A percentile compares a stretch with the other conserved stretches of the same genome.
phyloP scores from a whole-genome alignment of 2,329 filamentous ascomycete genomes.

The Orbilia oligospora region DNA sequence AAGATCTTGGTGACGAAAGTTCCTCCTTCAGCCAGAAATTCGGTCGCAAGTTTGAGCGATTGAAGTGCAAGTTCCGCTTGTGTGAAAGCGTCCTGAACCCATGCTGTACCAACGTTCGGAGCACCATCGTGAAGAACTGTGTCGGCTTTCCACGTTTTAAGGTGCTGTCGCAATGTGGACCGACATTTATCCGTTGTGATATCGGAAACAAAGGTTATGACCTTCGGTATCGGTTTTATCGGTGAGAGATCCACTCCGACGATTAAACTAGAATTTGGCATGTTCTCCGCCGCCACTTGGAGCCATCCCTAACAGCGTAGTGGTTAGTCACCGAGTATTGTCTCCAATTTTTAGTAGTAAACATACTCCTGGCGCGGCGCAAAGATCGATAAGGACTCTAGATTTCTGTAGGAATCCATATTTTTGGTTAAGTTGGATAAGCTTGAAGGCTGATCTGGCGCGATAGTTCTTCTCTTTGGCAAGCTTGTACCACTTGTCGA shows the following conservation, averaged over 20 bases:
- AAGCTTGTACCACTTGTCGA: conserved; percentile 99
- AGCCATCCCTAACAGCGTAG: conserved; percentile 80
- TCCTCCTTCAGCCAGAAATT: conserved; percentile 89
- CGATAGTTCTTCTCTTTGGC: conserved; percentile 99
- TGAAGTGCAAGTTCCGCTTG: conserved; percentile 94
- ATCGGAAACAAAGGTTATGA: conserved; percentile 96
- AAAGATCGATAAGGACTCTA: conserved; percentile 96
- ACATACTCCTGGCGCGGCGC: conserved; percentile 87
- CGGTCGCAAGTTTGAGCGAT: conserved; percentile 91
- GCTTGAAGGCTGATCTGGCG: conserved; percentile 95
- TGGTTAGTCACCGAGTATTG: conserved; percentile 37
- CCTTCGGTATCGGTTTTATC: conserved; percentile 94
- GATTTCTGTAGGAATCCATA: conserved; percentile 98
- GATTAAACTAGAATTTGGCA: conserved; percentile 91
- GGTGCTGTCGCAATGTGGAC: conserved; percentile 85
- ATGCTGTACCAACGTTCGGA: conserved; percentile 96
- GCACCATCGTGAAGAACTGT: conserved; percentile 96
- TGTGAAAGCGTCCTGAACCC: conserved; percentile 98
- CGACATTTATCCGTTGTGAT: conserved; percentile 98
- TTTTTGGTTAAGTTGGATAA: conserved; percentile 98
- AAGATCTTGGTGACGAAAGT: conserved; percentile 99
- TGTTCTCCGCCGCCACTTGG: conserved; percentile 94
- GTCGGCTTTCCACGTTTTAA: conserved; percentile 97
- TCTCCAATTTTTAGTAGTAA: neutral
- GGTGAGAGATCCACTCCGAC: conserved; percentile 93